Evolutionary conservation across 2,329 filamentous ascomycete species (phyloP).

Genomic region (Colletotrichum sojae): DNA sequence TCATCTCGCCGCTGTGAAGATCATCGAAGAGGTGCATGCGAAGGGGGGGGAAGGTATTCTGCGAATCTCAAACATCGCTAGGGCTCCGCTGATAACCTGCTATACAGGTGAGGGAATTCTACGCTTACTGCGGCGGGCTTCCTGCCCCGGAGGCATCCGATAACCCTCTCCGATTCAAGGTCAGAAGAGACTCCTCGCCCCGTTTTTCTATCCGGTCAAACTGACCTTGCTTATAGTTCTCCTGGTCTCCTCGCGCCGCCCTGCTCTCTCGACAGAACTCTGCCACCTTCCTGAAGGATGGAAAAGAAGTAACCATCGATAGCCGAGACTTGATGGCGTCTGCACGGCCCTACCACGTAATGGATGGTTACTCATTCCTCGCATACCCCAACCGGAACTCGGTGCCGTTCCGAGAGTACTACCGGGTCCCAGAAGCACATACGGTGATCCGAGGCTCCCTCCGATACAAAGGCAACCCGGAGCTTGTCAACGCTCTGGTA

Average conservation of each 20-base stretch:
- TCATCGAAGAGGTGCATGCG: constrained; percentile 76
- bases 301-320: constrained; percentile 62
- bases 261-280: constrained; percentile 77
- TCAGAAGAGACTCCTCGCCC: too few relatives aligned
- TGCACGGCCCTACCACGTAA: constrained; percentile 77
- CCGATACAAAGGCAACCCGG: constrained; percentile 77
- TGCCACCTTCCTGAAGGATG: constrained; percentile 75
- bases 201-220: too few relatives aligned
- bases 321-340: constrained; percentile 72
- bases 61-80: too few relatives aligned
- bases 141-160: constrained; percentile 70
- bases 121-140: constrained; percentile 77
- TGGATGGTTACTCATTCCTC: constrained; percentile 71
- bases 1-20: constrained; percentile 71
- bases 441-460: constrained; percentile 78
- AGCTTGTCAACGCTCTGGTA: constrained; percentile 77
- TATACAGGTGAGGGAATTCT: constrained; percentile 68
- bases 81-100: neutral
- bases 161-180: constrained; percentile 78
- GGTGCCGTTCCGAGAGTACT: constrained; percentile 75
- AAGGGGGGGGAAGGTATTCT: constrained; percentile 71
- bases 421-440: constrained; percentile 78
- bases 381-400: constrained; percentile 81
- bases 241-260: constrained; percentile 75
- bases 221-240: constrained; percentile 61